Evolutionary conservation across 179 eudicot genomes (phyloP).

Genomic region (Actinidia polygama): DNA sequence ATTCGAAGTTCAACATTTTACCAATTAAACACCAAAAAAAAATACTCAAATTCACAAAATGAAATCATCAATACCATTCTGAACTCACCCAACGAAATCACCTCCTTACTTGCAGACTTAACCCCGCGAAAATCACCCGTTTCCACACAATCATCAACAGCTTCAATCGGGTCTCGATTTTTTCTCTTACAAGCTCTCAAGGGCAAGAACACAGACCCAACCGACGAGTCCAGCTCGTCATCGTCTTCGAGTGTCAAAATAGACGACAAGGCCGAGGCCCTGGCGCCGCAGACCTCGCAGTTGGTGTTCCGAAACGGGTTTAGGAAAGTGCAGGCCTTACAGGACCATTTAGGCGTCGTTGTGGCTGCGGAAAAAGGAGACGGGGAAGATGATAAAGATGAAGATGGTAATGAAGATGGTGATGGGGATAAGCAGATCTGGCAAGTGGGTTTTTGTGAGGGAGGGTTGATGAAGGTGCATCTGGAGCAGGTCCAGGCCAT

Average conservation of each 20-base stretch:
- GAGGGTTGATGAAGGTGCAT: constrained; percentile 86
- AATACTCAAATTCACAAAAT: too few species aligned
- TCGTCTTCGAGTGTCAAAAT: constrained; percentile 33
- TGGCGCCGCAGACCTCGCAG: constrained; percentile 76
- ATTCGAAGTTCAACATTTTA: too few species aligned
- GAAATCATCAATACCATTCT: neutral
- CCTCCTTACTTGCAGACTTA: constrained; percentile 38
- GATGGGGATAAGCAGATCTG: constrained; percentile 55
- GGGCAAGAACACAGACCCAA: constrained; percentile 82
- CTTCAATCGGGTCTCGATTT: constrained; percentile 24
- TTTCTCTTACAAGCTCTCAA: constrained; percentile 53
- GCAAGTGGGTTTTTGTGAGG: constrained; percentile 58
- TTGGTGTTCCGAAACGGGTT: constrained; percentile 49
- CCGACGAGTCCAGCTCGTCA: constrained; percentile 36
- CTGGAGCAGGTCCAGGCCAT: constrained; percentile 68
- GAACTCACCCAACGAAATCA: constrained; percentile 41
- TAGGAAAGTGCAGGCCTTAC: constrained; percentile 81
- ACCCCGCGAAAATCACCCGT: constrained; percentile 38
- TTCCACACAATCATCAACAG: constrained; percentile 30
- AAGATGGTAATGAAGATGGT: constrained; percentile 19
- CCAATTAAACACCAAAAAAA: too few species aligned
- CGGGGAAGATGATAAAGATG: constrained; percentile 15
- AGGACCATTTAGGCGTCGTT: constrained; percentile 65
- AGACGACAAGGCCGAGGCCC: constrained; percentile 42
- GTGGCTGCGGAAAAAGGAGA: constrained; percentile 35